A percentile compares a stretch with the other conserved stretches of the same genome.
Evolutionary conservation across 2,329 filamentous ascomycete species (phyloP).

Genomic region (Albophoma yamanashiensis): DNA sequence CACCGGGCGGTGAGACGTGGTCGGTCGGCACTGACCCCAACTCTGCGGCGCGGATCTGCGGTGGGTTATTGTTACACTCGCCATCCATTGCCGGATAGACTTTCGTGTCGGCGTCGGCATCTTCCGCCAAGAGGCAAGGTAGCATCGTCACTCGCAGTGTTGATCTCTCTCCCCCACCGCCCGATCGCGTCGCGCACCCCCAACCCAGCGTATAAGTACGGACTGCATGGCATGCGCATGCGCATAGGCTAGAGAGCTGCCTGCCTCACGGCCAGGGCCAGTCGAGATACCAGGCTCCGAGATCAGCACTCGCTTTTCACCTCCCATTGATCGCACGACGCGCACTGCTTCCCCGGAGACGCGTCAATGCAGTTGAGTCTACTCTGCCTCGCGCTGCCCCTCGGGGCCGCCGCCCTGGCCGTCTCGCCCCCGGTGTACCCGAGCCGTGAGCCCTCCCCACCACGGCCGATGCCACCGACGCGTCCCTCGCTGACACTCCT

Average conservation of each 20-base stretch:
- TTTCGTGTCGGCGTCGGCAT: background rate
- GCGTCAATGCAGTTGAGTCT: background rate
- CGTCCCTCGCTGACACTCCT: background rate
- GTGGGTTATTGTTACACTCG: background rate
- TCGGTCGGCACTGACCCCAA: background rate
- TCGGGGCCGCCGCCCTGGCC: conserved; percentile 2
- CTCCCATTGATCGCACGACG: background rate
- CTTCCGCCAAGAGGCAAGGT: background rate
- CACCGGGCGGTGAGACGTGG: background rate
- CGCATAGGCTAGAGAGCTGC: background rate
- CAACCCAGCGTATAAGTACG: background rate
- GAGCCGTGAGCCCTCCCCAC: conserved; percentile 5
- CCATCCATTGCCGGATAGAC: background rate
- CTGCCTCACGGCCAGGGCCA: too few relatives aligned
- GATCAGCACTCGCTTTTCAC: background rate
- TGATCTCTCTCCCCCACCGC: background rate
- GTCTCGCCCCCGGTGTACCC: conserved; percentile 15
- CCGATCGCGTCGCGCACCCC: background rate
- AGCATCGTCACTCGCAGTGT: background rate
- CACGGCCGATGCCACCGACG: background rate
- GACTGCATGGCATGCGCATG: background rate
- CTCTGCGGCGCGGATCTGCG: background rate
- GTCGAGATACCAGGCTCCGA: background rate
- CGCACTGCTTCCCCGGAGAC: background rate
- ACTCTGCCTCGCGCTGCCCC: background rate